phyloP scores from a whole-genome alignment of 2,329 filamentous ascomycete genomes.

The Paraconiothyrium sp. region DNA sequence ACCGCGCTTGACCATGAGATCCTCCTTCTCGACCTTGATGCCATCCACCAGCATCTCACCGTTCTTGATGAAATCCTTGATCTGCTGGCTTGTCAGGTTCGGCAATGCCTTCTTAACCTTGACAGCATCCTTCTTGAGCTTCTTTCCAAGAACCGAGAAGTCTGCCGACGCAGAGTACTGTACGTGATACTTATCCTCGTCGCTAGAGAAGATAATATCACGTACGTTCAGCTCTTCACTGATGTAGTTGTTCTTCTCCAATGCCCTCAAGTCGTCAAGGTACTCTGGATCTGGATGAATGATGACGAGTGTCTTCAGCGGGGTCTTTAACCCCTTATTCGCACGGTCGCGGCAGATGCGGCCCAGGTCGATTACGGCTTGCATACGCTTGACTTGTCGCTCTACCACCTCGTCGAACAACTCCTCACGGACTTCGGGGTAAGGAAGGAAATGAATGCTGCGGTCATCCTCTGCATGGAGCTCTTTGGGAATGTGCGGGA shows the following conservation, averaged over 20 bases:
- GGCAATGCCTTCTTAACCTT: constrained; percentile 93
- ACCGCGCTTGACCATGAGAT: constrained; percentile 83
- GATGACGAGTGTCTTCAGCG: constrained; percentile 87
- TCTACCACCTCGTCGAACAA: constrained; percentile 89
- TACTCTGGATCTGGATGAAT: constrained; percentile 86
- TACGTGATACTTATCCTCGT: constrained; percentile 91
- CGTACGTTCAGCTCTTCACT: constrained; percentile 90
- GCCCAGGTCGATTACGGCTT: constrained; percentile 91
- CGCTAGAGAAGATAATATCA: constrained; percentile 82
- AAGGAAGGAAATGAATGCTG: constrained; percentile 91
- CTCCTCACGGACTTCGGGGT: constrained; percentile 87
- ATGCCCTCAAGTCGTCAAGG: constrained; percentile 83
- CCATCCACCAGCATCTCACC: constrained; percentile 85
- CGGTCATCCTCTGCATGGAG: constrained; percentile 76
- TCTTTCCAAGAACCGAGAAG: constrained; percentile 95
- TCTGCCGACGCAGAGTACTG: constrained; percentile 90
- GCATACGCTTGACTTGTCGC: constrained; percentile 88
- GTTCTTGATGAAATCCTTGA: constrained; percentile 77
- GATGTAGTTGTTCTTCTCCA: constrained; percentile 93
- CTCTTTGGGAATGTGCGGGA: constrained; percentile 80
- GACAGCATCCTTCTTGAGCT: constrained; percentile 92
- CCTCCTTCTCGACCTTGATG: constrained; percentile 81
- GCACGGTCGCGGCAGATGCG: constrained; percentile 86
- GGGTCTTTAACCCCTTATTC: constrained; percentile 87
- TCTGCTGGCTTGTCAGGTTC: constrained; percentile 77